Base-by-base conservation (phyloP, 176 grass and related monocot genomes). In the Eragrostis nindensis region DNA sequence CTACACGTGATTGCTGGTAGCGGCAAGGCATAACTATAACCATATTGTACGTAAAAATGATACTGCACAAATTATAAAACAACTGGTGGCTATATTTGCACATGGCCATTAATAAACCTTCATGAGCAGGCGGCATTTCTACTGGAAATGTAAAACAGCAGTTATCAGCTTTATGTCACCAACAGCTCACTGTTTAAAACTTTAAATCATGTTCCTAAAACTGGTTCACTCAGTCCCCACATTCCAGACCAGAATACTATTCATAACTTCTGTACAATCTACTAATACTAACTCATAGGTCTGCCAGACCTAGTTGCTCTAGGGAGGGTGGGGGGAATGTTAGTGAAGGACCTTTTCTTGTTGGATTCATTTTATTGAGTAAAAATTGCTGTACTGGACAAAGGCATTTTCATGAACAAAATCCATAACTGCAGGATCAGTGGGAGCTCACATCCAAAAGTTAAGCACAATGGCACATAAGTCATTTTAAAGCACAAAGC, bases 401-500 rank as follows among this genome's bases (percentile, higher is more conserved):
- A 21, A 42, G 47, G 7, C 57, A 71, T 5, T 50, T 27, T 67
- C n/a, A n/a, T 49, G 49, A 59, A 42, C 22, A 0, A 80, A 84
- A 85, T 72, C 47, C 29, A 81, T 26, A 59, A 11, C 49, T 24
- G 66, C 66, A 85, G 65, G 45, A 7, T 80, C 29, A 42, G 64
- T 77, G 65, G 66, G 16, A 1, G 10, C 1, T 11, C 77, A 81
- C 64, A 71, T 48, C 38, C 13, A 48, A 65, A 77, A 71, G 65
- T 54, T 42, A 48, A 71, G 71, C 64, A 57, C 29, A 27, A 61
- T 61, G 24, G 57, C 57, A 17, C 71, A 75, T 22, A 84, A 80
- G 56, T 76, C 82, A 8, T 1, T n/a, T 65, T 3, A 76, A 85
- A 80, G 60, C 39, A 86, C 72, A 73, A 75, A 73, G 29, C 21